Evolutionary conservation across 2,329 filamentous ascomycete species (phyloP).

Genomic region (Westerdykella ornata): DNA sequence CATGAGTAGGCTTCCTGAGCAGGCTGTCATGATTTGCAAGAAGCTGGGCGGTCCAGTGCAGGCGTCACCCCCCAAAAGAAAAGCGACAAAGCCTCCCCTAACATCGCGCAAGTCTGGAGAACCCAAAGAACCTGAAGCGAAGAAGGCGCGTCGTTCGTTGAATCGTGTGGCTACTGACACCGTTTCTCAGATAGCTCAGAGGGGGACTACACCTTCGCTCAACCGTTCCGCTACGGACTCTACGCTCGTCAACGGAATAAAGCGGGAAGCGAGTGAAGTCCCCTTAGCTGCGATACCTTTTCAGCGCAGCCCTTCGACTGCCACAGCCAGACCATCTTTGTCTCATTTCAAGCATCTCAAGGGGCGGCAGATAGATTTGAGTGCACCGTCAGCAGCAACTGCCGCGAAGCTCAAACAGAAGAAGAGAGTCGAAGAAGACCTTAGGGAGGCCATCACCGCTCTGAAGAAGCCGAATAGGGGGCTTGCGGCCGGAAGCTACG

Average conservation of each 20-base stretch:
- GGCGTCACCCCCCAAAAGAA: conserved; percentile 50
- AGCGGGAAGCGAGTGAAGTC: conserved; percentile 61
- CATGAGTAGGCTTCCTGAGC: conserved; percentile 64
- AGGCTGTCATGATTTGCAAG: conserved; percentile 63
- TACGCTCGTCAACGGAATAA: conserved; percentile 54
- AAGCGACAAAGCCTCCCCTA: conserved; percentile 35
- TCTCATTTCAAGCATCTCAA: conserved; percentile 43
- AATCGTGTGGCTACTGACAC: conserved; percentile 56
- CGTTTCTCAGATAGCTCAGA: conserved; percentile 45
- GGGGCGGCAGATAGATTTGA: conserved; percentile 51
- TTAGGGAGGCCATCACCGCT: conserved; percentile 66
- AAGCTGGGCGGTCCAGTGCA: conserved; percentile 68
- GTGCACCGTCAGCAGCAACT: conserved; percentile 47
- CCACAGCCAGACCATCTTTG: conserved; percentile 32
- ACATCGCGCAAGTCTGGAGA: conserved; percentile 36
- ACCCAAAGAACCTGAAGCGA: conserved; percentile 34
- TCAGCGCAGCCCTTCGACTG: conserved; percentile 40
- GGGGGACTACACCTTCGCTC: conserved; percentile 53
- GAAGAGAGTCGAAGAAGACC: conserved; percentile 60
- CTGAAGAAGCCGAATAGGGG: conserved; percentile 70
- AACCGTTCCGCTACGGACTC: conserved; percentile 62
- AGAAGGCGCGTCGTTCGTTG: conserved; percentile 48
- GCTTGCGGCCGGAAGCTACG: conserved; percentile 59
- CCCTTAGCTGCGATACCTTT: conserved; percentile 48
- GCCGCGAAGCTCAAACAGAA: conserved; percentile 59